These are phyloP conservation scores for Cetraspora pellucida DNA, from an alignment of 192 early-diverging fungal genomes.

Conservation along the genomic window DNA sequence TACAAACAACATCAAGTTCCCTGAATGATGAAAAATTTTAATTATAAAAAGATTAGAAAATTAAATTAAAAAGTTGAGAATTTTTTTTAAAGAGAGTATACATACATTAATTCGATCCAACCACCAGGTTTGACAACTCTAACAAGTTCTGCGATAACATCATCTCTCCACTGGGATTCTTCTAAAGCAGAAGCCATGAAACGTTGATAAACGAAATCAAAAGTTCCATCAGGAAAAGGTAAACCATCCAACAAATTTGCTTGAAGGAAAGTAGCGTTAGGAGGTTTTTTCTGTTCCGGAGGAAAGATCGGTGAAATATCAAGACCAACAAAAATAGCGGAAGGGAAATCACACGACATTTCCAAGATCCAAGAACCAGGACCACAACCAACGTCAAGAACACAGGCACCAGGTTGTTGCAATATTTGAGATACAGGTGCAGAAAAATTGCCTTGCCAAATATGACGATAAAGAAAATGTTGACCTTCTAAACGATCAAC, in stretches of 20 bases:
- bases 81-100: background rate
- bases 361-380: slow-evolving; percentile 44
- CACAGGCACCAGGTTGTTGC: background rate
- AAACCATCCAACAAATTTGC: slow-evolving; percentile 28
- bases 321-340: slow-evolving; percentile 35
- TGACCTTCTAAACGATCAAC: slow-evolving; percentile 38
- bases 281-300: background rate
- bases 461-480: slow-evolving; percentile 13
- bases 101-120: slow-evolving; percentile 31
- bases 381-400: slow-evolving; percentile 36
- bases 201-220: slow-evolving; percentile 30
- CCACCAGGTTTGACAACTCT: slow-evolving; percentile 33
- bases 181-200: background rate
- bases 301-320: slow-evolving; percentile 40
- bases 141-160: slow-evolving; percentile 8
- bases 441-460: slow-evolving; percentile 17
- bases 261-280: slow-evolving; percentile 14
- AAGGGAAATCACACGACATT: slow-evolving; percentile 42
- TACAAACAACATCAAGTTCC: no score
- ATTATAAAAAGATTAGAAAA: background rate
- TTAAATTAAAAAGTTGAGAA: background rate
- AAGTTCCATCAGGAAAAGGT: slow-evolving; percentile 24
- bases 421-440: background rate
- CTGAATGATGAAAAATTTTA: background rate
- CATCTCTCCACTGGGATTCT: slow-evolving; percentile 5